Base-by-base conservation (phyloP, 108 stramenopile genomes). In the Cyclotella cryptica region DNA sequence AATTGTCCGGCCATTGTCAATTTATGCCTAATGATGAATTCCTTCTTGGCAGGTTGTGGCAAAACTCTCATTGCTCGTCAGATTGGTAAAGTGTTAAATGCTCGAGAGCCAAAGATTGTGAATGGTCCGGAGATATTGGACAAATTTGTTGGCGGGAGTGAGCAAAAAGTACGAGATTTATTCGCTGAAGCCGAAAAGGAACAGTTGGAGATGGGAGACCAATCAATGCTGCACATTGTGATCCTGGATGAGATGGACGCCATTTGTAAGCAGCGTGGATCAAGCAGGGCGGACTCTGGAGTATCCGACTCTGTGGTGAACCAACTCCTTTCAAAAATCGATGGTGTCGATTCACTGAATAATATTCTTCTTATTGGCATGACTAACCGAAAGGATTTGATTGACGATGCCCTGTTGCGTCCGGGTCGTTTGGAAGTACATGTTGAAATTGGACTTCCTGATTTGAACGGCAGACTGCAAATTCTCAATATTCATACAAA, bases 191-290 rank as follows among this genome's bases (percentile, higher is more conserved):
- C 95, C 8, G 95, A 96, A 84, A 86, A 91, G 81, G 95, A 97
- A 71, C 96, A 98, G 85, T 52, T 86, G 18, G 96, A 96, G 75
- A 85, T 83, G 73, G 99, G 98, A 13, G 98, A 99, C 69, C 95
- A 89, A 24, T 90, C 88, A 74, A 96, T 94, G 93, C 87, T 99
- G 45, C 99, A 99, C 71, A 98, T 99, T 85, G 89, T 99, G 69
- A 99, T 99, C 74, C 93, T 99, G 78, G 99, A 99, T 74, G 99
- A 99, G 80, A 98, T 99, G 91, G 99, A 99, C 85, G 98, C 99
- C 58, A 99, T 99, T 77, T 98, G 97, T 82, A 98, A 98, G 77
- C 84, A 86, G 40, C 96, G 99, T 61, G 99, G 99, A 21, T 78
- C 89, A 59, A 95, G 88, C 41, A 82, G 88, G 35, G 97, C 95